phyloP scores from a whole-genome alignment of 2,329 filamentous ascomycete species.

The Colletotrichum tabaci region DNA sequence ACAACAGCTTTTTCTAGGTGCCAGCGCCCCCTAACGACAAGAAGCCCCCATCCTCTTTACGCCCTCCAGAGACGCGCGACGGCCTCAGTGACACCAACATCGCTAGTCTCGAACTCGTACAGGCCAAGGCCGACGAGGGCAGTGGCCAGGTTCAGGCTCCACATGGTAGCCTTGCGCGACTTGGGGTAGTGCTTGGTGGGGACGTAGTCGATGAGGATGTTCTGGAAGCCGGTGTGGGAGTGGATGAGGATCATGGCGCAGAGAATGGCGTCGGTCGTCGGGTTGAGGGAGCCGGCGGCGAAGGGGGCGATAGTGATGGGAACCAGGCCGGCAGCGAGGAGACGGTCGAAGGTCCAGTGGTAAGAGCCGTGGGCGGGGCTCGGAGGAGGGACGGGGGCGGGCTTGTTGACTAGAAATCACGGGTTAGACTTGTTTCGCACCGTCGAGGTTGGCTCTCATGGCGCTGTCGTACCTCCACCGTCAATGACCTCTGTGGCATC shows the following conservation, averaged over 20 bases:
- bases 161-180: conserved; percentile 77
- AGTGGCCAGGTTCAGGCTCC: conserved; percentile 85
- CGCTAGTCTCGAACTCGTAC: conserved; percentile 99
- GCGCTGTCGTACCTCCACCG: conserved; percentile 75
- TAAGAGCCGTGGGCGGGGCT: conserved; percentile 91
- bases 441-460: conserved; percentile 14
- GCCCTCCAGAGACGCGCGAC: conserved; percentile 93
- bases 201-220: conserved; percentile 92
- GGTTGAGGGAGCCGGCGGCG: conserved; percentile 91
- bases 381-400: conserved; percentile 80
- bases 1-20: neutral
- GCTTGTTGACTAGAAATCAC: conserved; percentile 81
- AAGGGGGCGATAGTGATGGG: conserved; percentile 93
- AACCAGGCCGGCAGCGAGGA: conserved; percentile 84
- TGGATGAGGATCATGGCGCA: conserved; percentile 89
- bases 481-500: conserved; percentile 75
- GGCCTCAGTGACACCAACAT: conserved; percentile 92
- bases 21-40: neutral
- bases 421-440: conserved; percentile 28
- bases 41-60: conserved; percentile 53
- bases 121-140: conserved; percentile 87
- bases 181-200: conserved; percentile 79
- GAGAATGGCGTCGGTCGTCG: conserved; percentile 86
- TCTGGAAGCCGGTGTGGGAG: conserved; percentile 96
- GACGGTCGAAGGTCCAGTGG: conserved; percentile 97